phyloP scores from a whole-genome alignment of 75 land plant species.

The Cunninghamia lanceolata region DNA sequence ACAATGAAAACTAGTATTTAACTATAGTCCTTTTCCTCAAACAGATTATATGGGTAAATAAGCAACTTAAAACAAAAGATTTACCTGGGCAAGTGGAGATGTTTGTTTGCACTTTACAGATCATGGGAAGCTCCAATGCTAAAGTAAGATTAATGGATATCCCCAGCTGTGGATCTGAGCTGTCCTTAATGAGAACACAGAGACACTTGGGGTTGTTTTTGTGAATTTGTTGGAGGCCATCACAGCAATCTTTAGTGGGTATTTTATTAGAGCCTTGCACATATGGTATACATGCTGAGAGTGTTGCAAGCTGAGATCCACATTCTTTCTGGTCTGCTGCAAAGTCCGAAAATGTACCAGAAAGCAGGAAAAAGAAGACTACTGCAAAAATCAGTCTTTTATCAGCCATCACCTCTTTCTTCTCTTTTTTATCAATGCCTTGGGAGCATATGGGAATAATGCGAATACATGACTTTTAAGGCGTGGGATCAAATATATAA shows the following conservation, averaged over 20 bases:
- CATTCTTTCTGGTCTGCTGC: conserved; percentile 37
- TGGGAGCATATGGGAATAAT: background rate
- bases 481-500: background rate
- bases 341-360: background rate
- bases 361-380: background rate
- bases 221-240: conserved; percentile 22
- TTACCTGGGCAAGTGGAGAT: conserved; percentile 50
- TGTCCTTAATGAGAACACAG: conserved; percentile 47
- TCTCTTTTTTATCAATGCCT: background rate
- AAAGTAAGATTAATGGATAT: conserved; percentile 43
- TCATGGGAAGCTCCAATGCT: conserved; percentile 35
- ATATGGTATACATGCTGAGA: conserved; percentile 37
- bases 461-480: background rate
- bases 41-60: background rate
- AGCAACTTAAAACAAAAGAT: background rate
- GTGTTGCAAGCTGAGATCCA: conserved; percentile 28
- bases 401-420: background rate
- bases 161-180: conserved; percentile 38
- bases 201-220: conserved; percentile 33
- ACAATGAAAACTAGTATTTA: background rate
- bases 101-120: conserved; percentile 35
- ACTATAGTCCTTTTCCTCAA: background rate
- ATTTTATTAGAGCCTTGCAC: conserved; percentile 35
- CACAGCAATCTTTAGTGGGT: conserved; percentile 41
- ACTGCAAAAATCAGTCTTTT: background rate